These are phyloP conservation scores for Nigrograna mackinnonii DNA, from an alignment of 2,329 filamentous ascomycete genomes.

Conservation along the genomic window DNA sequence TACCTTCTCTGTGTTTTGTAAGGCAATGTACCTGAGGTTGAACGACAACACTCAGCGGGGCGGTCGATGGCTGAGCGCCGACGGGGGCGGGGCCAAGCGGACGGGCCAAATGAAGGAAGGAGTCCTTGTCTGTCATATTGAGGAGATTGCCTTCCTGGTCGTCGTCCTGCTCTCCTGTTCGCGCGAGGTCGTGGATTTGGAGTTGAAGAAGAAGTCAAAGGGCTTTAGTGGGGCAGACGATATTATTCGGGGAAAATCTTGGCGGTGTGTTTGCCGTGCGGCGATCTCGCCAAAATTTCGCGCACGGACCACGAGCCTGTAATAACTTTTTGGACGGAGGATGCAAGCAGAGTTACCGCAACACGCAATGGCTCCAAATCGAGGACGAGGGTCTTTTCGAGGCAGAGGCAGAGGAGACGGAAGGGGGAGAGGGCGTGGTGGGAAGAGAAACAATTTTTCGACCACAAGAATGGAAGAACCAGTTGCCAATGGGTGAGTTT, in stretches of 20 bases:
- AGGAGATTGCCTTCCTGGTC: constrained; percentile 40
- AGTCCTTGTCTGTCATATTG: constrained; percentile 82
- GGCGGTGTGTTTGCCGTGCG: constrained; percentile 22
- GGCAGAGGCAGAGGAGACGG: constrained; percentile 27
- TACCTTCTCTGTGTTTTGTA: neutral
- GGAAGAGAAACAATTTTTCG: constrained; percentile 25
- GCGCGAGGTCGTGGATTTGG: no score
- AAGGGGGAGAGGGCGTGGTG: constrained; percentile 28
- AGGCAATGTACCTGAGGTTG: constrained; percentile 75
- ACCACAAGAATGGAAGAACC: constrained; percentile 30
- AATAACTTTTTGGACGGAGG: constrained; percentile 13
- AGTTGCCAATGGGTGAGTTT: constrained; percentile 34
- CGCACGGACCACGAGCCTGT: constrained; percentile 29
- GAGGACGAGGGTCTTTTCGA: constrained; percentile 29
- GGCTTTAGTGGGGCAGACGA: constrained; percentile 19
- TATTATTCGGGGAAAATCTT: constrained; percentile 36
- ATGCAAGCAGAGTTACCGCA: neutral
- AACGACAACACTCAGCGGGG: constrained; percentile 90
- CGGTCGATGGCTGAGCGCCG: constrained; percentile 81
- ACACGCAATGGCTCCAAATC: constrained; percentile 24
- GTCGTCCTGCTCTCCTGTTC: no score
- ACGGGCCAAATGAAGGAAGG: constrained; percentile 92
- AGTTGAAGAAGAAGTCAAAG: constrained; percentile 12
- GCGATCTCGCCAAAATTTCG: constrained; percentile 22
- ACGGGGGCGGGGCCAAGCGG: constrained; percentile 82